Conservation (phyloP, 805 yeast species). For the Candida qinlingensis region DNA sequence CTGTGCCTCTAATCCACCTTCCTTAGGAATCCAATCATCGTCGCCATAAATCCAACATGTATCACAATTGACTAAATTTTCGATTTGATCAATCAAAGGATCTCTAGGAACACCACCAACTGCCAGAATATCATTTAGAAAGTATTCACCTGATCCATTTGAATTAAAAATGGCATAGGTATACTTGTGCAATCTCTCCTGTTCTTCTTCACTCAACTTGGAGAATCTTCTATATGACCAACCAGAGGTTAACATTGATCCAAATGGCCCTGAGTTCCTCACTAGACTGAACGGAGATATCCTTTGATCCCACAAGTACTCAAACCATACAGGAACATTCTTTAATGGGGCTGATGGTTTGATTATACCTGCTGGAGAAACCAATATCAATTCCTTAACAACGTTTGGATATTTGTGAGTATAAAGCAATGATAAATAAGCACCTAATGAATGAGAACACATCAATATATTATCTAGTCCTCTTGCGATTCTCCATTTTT, state of each 20-base stretch:
- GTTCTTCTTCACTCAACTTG: slow-evolving; percentile 37
- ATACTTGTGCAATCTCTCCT: slow-evolving; percentile 66
- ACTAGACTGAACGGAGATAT: slow-evolving; percentile 82
- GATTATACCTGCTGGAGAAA: slow-evolving; percentile 86
- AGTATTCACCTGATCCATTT: slow-evolving; percentile 90
- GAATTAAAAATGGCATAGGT: slow-evolving; percentile 81
- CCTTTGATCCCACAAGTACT: slow-evolving; percentile 77
- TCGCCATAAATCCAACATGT: slow-evolving; percentile 85
- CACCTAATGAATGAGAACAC: slow-evolving; percentile 92
- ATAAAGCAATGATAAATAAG: slow-evolving; percentile 68
- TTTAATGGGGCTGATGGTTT: slow-evolving; percentile 37
- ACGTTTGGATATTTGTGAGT: slow-evolving; percentile 55
- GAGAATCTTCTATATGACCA: slow-evolving; percentile 87
- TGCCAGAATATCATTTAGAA: slow-evolving; percentile 73
- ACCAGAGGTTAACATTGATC: slow-evolving; percentile 80
- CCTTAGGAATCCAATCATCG: slow-evolving; percentile 58
- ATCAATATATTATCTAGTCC: slow-evolving; percentile 46
- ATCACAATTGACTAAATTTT: slow-evolving; percentile 44
- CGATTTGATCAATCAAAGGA: slow-evolving; percentile 49
- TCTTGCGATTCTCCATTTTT: slow-evolving; percentile 53
- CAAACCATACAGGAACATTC: slow-evolving; percentile 70
- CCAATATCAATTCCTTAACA: slow-evolving; percentile 65
- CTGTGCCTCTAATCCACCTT: slow-evolving; percentile 33
- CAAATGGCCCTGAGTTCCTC: slow-evolving; percentile 72
- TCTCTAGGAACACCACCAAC: slow-evolving; percentile 89